Evolutionary conservation across 331 rosid species (phyloP).

Genomic region (Quercus phellos): DNA sequence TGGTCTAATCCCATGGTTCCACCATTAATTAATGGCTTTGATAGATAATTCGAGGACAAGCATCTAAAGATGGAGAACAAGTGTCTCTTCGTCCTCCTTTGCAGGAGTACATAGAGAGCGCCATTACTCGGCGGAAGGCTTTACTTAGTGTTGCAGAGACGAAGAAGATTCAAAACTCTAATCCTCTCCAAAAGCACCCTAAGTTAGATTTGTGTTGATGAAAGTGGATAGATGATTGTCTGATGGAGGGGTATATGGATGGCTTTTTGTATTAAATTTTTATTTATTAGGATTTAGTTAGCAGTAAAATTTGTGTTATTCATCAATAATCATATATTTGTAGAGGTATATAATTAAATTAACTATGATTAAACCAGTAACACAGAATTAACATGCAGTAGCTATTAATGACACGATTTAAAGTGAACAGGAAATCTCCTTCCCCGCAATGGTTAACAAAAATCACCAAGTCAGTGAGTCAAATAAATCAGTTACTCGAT

Average conservation of each 20-base stretch:
- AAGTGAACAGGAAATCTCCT: too few relatives aligned
- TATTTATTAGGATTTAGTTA: not conserved
- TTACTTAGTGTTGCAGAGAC: conserved; percentile 17
- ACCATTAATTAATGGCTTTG: conserved; percentile 12
- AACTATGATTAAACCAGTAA: too few relatives aligned
- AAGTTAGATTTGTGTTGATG: conserved; percentile 14
- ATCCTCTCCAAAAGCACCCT: conserved; percentile 13
- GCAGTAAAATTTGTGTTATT: too few relatives aligned
- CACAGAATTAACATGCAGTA: too few relatives aligned
- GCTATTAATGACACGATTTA: too few relatives aligned
- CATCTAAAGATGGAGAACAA: conserved; percentile 44
- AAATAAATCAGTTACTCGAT: too few relatives aligned
- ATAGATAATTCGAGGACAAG: conserved; percentile 75
- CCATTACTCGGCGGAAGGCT: conserved; percentile 34
- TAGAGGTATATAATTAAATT: too few relatives aligned
- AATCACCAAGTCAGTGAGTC: too few relatives aligned
- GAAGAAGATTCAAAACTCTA: conserved; percentile 3
- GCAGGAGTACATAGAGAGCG: conserved; percentile 44
- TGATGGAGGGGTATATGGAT: not conserved
- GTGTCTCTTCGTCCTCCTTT: conserved; percentile 58
- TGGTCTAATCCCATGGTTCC: not conserved
- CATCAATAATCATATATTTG: too few relatives aligned
- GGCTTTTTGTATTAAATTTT: not conserved
- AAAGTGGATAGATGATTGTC: not conserved
- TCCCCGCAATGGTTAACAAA: too few relatives aligned